These are phyloP conservation scores for Zizania latifolia DNA, from an alignment of 176 grass and related monocot genomes.

Conservation along the genomic window DNA sequence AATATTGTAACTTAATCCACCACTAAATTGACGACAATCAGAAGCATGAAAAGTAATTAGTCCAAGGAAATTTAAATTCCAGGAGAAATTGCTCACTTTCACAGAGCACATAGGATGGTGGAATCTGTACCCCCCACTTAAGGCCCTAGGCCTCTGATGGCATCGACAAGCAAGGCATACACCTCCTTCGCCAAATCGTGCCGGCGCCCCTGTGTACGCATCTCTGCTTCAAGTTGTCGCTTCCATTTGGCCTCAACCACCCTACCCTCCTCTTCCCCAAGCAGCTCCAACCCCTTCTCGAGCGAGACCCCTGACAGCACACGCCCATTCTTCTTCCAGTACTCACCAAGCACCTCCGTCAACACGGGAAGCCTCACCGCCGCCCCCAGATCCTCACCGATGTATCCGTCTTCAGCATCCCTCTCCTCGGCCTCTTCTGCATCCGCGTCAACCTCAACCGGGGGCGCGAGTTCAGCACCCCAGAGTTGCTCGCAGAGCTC, in stretches of 20 bases:
- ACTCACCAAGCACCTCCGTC: slow-evolving; percentile 52
- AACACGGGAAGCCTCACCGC: slow-evolving; percentile 25
- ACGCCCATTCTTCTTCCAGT: slow-evolving; percentile 50
- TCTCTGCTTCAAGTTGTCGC: slow-evolving; percentile 52
- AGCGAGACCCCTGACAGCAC: slow-evolving; percentile 46
- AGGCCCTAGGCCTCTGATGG: slow-evolving; percentile 54
- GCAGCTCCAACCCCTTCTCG: slow-evolving; percentile 42
- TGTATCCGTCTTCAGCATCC: slow-evolving; percentile 1
- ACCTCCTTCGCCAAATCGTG: slow-evolving; percentile 73
- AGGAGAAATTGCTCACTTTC: not conserved
- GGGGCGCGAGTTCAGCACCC: slow-evolving; percentile 27
- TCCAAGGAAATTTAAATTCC: slow-evolving; percentile 22
- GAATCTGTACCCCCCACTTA: slow-evolving; percentile 35
- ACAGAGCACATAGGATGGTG: slow-evolving; percentile 1
- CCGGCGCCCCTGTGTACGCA: slow-evolving; percentile 40
- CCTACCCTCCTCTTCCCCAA: slow-evolving; percentile 25
- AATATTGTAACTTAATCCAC: not conserved
- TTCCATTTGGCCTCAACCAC: slow-evolving; percentile 53
- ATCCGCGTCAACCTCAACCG: not conserved
- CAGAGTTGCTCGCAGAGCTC: slow-evolving; percentile 52
- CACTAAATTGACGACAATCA: not conserved
- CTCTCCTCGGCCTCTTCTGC: slow-evolving; percentile 14
- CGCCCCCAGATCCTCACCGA: not conserved
- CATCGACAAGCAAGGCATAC: slow-evolving; percentile 57
- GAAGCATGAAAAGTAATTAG: not conserved